A percentile compares a stretch with the other conserved stretches of the same genome.
Evolutionary conservation across 805 yeast species (phyloP).

Genomic region (Lipomyces chichibuensis): DNA sequence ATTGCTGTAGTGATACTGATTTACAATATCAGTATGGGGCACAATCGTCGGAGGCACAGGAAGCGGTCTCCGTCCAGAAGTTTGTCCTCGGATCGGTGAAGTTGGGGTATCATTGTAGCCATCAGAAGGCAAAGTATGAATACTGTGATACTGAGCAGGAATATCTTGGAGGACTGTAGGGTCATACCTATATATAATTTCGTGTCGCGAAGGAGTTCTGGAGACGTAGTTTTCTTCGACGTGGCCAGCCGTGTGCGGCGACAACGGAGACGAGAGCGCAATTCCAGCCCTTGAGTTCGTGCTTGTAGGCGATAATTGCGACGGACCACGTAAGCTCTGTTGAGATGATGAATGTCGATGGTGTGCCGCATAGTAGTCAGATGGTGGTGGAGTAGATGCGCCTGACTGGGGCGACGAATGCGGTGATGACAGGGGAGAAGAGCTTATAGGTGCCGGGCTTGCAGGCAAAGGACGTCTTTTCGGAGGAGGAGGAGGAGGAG

Average conservation of each 20-base stretch:
- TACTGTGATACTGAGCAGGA: conserved; percentile 5
- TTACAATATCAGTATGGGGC: neutral
- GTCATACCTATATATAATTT: conserved; percentile 13
- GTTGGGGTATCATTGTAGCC: neutral
- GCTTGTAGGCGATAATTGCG: conserved; percentile 16
- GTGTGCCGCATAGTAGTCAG: neutral
- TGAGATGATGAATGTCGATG: neutral
- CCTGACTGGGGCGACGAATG: conserved; percentile 1
- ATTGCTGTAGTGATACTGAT: neutral
- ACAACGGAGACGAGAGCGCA: neutral
- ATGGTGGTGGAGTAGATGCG: neutral
- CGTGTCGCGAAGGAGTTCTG: conserved; percentile 7
- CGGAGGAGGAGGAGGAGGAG: conserved; percentile 16
- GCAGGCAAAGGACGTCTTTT: neutral
- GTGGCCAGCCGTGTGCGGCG: neutral
- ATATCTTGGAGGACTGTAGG: conserved; percentile 13
- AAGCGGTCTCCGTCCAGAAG: neutral
- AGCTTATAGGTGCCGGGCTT: neutral
- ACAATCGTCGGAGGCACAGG: neutral
- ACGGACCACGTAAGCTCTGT: conserved; percentile 1
- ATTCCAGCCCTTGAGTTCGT: conserved; percentile 11
- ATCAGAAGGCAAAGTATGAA: neutral
- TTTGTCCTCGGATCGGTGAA: neutral
- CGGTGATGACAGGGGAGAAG: neutral
- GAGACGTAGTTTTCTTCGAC: conserved; percentile 1